Evolutionary conservation across 768 basidiomycete species (phyloP).

Genomic region (Amanita rubescens): DNA sequence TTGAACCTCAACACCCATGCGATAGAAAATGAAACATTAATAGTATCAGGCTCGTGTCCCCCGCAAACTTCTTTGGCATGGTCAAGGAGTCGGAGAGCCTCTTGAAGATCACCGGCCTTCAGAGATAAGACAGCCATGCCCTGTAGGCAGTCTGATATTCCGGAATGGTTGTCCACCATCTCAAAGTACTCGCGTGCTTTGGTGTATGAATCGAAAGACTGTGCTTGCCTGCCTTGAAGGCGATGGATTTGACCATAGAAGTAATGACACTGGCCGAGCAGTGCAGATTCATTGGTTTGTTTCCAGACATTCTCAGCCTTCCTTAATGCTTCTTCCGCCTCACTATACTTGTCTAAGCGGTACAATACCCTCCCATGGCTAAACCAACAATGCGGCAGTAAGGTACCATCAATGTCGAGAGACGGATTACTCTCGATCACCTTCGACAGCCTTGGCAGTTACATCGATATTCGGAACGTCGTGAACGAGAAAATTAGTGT

Average conservation of each 20-base stretch:
- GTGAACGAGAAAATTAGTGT: background rate
- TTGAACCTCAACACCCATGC: background rate
- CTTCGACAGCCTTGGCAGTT: too few relatives aligned
- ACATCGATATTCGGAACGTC: background rate
- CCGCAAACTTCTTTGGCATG: background rate
- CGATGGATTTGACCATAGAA: background rate
- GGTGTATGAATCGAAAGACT: background rate
- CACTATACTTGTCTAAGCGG: background rate
- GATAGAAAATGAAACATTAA: background rate
- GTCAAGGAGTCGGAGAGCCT: too few relatives aligned
- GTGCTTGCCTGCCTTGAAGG: background rate
- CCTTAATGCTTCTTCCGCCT: background rate
- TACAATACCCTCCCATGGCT: background rate
- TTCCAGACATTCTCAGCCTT: background rate
- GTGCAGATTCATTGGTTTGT: background rate
- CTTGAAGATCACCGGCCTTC: background rate
- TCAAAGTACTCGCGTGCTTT: too few relatives aligned
- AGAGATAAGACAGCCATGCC: background rate
- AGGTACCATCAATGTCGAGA: background rate
- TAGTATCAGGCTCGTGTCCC: background rate
- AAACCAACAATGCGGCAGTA: too few relatives aligned
- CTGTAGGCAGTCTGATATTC: background rate
- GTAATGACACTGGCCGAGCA: background rate
- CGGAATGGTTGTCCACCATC: background rate
- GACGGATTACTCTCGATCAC: background rate